Base-by-base conservation (phyloP, 2,329 filamentous ascomycete species). In the Neonectria hederae region DNA sequence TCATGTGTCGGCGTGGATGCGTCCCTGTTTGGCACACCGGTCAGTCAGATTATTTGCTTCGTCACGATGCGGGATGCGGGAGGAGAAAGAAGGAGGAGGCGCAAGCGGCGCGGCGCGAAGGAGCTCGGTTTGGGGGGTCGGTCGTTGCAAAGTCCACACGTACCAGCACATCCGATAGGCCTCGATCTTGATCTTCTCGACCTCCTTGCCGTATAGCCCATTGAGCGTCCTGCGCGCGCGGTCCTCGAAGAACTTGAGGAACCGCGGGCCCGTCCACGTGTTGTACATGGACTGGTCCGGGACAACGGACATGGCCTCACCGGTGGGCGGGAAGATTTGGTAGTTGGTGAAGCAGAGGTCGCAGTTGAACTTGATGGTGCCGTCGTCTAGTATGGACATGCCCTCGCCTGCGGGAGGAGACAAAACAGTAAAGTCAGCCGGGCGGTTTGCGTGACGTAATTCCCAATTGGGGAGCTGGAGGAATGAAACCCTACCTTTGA, bases 1-100 rank as follows among this genome's bases (percentile, higher is more conserved):
- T 90, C 87, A 74, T 90, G 87, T 9, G 84, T 86, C 0, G 87
- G 86, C 2, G 87, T 88, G 40, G 87, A 84, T 35, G 85, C 84
- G 71, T 32, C 30, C 28, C 28, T 30, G 28, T 30, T 30, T 30
- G 28, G 28, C 10, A 30, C 8, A 30, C 28, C 28, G 28, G 28
- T 30, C 28, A 30, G 28, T 10, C 28, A 30, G 28, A 30, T 30
- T 30, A 30, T 9, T 30, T 30, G 8, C 9, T 10, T 30, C 9
- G 28, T 30, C 28, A 30, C 28, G 28, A 30, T 30, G 28, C 8
- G 28, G 28, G 8, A 30, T 26, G 24, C 24, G 24, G 24, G 28
- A 10, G 28, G 9, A 30, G 28, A 10, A 30, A 10, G 28, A 10
- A 10, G 28, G 28, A 10, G 28, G 28, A 10, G 28, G 28, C 8